Conservation (phyloP, 2,329 filamentous ascomycete species). For the Aplosporella prunicola region DNA sequence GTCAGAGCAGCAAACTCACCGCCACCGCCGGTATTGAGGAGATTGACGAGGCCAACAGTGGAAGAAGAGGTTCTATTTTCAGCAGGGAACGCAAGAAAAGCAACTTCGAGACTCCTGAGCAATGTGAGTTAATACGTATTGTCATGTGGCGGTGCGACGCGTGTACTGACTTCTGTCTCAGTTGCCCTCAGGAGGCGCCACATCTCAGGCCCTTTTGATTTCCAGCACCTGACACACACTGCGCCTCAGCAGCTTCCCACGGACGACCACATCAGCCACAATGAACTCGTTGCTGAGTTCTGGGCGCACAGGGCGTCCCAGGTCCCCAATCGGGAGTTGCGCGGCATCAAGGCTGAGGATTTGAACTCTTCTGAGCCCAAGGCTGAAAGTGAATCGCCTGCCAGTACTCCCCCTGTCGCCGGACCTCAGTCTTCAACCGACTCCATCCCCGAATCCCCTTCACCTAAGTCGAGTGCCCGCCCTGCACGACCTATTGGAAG, state of each 20-base stretch:
- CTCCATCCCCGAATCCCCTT: slow-evolving; percentile 6
- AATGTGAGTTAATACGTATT: slow-evolving; percentile 21
- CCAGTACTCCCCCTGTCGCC: slow-evolving; percentile 2
- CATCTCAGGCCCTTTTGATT: slow-evolving; percentile 55
- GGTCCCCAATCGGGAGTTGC: slow-evolving; percentile 38
- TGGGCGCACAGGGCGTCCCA: slow-evolving; percentile 45
- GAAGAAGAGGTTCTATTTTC: slow-evolving; percentile 25
- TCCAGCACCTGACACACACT: slow-evolving; percentile 54
- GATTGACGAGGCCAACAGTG: slow-evolving; percentile 19
- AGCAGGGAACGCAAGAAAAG: slow-evolving; percentile 21
- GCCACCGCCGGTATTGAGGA: slow-evolving; percentile 16
- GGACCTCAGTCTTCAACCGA: slow-evolving; percentile 16
- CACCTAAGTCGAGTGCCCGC: slow-evolving; percentile 17
- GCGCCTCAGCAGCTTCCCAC: slow-evolving; percentile 45
- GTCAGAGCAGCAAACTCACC: slow-evolving; percentile 25
- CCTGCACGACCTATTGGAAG: slow-evolving; percentile 38
- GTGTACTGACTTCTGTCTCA: slow-evolving; percentile 8
- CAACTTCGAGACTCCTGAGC: slow-evolving; percentile 17
- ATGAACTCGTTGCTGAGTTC: slow-evolving; percentile 45
- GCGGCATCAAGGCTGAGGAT: slow-evolving; percentile 44
- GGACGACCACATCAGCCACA: slow-evolving; percentile 42
- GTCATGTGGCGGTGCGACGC: background rate
- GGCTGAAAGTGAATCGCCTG: background rate
- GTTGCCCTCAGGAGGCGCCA: slow-evolving; percentile 17
- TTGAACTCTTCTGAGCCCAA: slow-evolving; percentile 25